These are phyloP conservation scores for Aspergillus incahuasiensis DNA, from an alignment of 495 filamentous ascomycete species.

Conservation along the genomic window DNA sequence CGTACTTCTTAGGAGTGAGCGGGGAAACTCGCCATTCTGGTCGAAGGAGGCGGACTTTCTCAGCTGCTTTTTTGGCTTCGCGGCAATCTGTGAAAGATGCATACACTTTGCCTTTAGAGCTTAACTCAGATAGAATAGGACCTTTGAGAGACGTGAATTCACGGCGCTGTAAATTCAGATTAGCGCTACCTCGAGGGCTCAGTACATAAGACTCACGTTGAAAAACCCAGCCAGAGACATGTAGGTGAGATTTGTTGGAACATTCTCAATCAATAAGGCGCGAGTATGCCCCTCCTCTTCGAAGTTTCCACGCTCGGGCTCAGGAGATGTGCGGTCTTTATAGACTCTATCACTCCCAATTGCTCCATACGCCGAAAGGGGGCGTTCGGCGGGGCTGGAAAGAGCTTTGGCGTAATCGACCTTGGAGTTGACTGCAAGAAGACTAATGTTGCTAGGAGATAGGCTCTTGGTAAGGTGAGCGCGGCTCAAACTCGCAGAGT, in stretches of 20 bases:
- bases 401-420: slow-evolving; percentile 1
- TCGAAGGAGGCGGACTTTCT: slow-evolving; percentile 37
- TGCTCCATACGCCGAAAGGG: slow-evolving; percentile 6
- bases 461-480: slow-evolving; percentile 9
- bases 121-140: slow-evolving; percentile 26
- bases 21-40: slow-evolving; percentile 49
- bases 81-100: slow-evolving; percentile 54
- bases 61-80: slow-evolving; percentile 47
- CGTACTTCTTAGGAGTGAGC: slow-evolving; percentile 39
- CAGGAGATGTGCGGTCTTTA: slow-evolving; percentile 3
- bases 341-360: slow-evolving; percentile 11
- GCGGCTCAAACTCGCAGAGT: slow-evolving; percentile 5
- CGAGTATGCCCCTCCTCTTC: slow-evolving; percentile 22
- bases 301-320: slow-evolving; percentile 7
- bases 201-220: slow-evolving; percentile 21
- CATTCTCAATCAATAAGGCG: slow-evolving; percentile 29
- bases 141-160: slow-evolving; percentile 32
- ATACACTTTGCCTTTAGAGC: slow-evolving; percentile 42
- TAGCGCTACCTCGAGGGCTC: too few species aligned
- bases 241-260: slow-evolving; percentile 24
- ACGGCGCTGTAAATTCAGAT: slow-evolving; percentile 20
- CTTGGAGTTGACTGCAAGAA: slow-evolving; percentile 14
- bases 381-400: slow-evolving; percentile 3
- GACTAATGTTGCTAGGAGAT: slow-evolving; percentile 12
- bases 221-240: slow-evolving; percentile 31